Percentiles rank a stretch among this genome's conserved stretches.
These are phyloP conservation scores for Colletotrichum tamarilloi DNA, from an alignment of 2,329 filamentous ascomycete genomes.

Conservation along the genomic window DNA sequence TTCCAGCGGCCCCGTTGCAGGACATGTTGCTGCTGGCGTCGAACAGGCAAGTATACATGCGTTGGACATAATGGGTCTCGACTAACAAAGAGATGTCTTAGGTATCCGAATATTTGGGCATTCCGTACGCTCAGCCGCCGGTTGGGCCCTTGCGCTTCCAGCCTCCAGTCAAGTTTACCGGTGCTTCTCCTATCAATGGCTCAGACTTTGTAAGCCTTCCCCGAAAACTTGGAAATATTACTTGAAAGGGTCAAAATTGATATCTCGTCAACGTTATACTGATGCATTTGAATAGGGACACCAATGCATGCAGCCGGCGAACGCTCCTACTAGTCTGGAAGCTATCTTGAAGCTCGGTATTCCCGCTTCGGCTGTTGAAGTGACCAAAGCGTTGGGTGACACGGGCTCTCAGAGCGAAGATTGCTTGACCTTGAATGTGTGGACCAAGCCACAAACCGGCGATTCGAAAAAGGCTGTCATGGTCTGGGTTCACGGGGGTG, in stretches of 20 bases:
- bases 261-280: not conserved
- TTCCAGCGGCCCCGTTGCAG: conserved; percentile 23
- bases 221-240: not conserved
- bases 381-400: conserved; percentile 18
- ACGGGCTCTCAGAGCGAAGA: conserved; percentile 45
- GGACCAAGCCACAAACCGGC: conserved; percentile 47
- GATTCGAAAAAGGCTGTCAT: conserved; percentile 52
- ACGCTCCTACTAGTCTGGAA: not conserved
- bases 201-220: conserved; percentile 22
- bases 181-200: conserved; percentile 12
- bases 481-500: conserved; percentile 57
- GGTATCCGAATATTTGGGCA: conserved; percentile 49
- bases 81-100: not conserved
- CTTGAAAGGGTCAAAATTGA: not conserved
- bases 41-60: conserved; percentile 1
- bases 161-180: conserved; percentile 17
- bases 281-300: conserved; percentile 10
- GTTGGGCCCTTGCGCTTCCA: conserved; percentile 64
- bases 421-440: conserved; percentile 52
- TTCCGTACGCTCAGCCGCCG: conserved; percentile 65
- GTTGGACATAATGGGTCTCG: too few relatives aligned
- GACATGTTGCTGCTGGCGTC: conserved; percentile 24
- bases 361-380: conserved; percentile 20
- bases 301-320: conserved; percentile 28
- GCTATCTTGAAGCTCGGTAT: conserved; percentile 23